Evolutionary conservation across 2,329 filamentous ascomycete species (phyloP).

Genomic region (Pestalotiopsis fici): DNA sequence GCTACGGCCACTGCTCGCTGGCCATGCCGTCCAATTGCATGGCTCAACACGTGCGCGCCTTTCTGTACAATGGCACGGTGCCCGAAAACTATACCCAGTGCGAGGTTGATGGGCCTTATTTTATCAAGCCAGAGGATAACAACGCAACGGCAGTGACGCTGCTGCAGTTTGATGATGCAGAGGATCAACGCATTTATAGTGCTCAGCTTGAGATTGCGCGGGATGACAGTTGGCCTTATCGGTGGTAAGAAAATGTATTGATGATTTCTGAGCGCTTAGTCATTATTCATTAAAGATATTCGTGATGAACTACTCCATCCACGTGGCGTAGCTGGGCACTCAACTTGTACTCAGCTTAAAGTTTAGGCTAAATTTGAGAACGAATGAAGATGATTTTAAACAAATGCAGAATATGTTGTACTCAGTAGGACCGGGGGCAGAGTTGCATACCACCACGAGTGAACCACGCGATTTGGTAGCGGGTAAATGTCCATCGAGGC

Average conservation of each 20-base stretch:
- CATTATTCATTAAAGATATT: background rate
- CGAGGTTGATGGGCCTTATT: constrained; percentile 39
- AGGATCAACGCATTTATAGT: constrained; percentile 15
- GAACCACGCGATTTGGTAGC: background rate
- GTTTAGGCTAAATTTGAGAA: background rate
- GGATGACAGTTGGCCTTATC: constrained; percentile 1
- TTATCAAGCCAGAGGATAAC: constrained; percentile 28
- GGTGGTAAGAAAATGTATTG: background rate
- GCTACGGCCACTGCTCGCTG: constrained; percentile 43
- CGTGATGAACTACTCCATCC: too few relatives aligned
- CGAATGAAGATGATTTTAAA: background rate
- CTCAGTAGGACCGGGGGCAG: too few relatives aligned
- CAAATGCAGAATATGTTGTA: background rate
- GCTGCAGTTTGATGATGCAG: constrained; percentile 15
- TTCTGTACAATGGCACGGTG: constrained; percentile 37
- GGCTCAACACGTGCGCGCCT: constrained; percentile 34
- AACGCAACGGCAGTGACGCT: constrained; percentile 8
- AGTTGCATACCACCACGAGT: background rate
- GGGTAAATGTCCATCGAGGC: background rate
- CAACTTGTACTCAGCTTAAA: background rate
- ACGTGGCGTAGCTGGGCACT: too few relatives aligned
- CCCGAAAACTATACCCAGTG: constrained; percentile 36
- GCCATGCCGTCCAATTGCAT: constrained; percentile 37
- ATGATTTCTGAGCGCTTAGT: background rate
- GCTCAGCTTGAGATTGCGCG: constrained; percentile 16